Percentiles rank a stretch among this genome's conserved stretches.
phyloP scores from a whole-genome alignment of 441 rosid genomes.

The Sinapis alba region DNA sequence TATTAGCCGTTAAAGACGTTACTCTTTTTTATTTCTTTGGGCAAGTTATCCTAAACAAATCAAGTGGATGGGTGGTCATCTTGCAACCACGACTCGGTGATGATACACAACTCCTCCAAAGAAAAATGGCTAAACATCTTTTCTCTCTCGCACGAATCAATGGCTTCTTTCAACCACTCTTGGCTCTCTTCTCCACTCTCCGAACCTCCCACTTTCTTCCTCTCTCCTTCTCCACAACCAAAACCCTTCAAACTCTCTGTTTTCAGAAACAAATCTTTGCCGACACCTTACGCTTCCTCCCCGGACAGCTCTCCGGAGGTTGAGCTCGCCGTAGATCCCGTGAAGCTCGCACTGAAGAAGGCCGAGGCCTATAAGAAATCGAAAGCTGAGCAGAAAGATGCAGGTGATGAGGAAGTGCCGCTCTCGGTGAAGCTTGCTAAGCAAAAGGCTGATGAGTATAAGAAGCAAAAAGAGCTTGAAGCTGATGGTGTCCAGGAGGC shows the following conservation, averaged over 20 bases:
- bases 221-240: slow-evolving; percentile 39
- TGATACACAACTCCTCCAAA: neutral
- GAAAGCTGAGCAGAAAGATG: slow-evolving; percentile 19
- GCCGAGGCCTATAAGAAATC: slow-evolving; percentile 60
- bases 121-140: slow-evolving; percentile 29
- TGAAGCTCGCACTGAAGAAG: slow-evolving; percentile 68
- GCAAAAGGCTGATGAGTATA: slow-evolving; percentile 52
- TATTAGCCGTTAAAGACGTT: neutral
- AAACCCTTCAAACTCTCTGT: slow-evolving; percentile 44
- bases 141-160: slow-evolving; percentile 27
- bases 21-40: neutral
- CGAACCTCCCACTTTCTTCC: slow-evolving; percentile 38
- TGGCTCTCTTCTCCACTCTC: slow-evolving; percentile 52
- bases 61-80: slow-evolving; percentile 22
- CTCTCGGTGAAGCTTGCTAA: slow-evolving; percentile 45
- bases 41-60: neutral
- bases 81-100: slow-evolving; percentile 21
- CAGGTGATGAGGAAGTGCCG: slow-evolving; percentile 33
- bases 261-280: slow-evolving; percentile 42
- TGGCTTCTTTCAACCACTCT: slow-evolving; percentile 55
- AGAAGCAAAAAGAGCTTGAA: slow-evolving; percentile 40
- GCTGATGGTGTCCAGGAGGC: slow-evolving; percentile 20
- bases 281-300: slow-evolving; percentile 43
- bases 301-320: slow-evolving; percentile 36
- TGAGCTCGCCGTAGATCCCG: slow-evolving; percentile 50